Base-by-base conservation (phyloP, 2,329 filamentous ascomycete species). In the Aspergillus cejpii region DNA sequence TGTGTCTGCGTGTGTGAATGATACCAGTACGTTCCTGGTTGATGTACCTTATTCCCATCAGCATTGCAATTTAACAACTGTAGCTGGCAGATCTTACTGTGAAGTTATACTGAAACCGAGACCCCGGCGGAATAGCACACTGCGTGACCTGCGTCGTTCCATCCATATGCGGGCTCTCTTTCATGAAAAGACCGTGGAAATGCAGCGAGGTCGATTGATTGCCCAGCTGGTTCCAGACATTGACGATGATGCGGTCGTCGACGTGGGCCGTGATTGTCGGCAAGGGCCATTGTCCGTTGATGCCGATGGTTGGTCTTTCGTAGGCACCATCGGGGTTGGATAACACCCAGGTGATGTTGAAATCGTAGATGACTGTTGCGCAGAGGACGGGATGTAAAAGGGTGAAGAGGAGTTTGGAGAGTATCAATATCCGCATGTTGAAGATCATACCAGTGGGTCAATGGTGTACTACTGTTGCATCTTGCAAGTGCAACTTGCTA, bases 141-240 rank as follows among this genome's bases (percentile, higher is more conserved):
- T 86, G 84, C 0, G 78, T 83, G 4, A 86, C 74, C 27, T 78
- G 82, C 0, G 79, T 72, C 1, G 83, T 77, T 0, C 85, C 86
- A 56, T 91, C 85, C 81, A 87, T 86, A 45, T 75, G 74, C 47
- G 80, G 86, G 0, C 84, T 85, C 8, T 83, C 84, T 53, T 86
- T 86, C 59, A 88, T 84, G 58, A 80, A 87, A 50, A 91, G 74
- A 12, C 86, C 86, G 54, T 91, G 86, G 62, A 85, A 90, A 60
- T 91, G 86, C 4, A 90, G 72, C 28, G 75, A 78, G 6, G 83
- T 84, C 10, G 75, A 77, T 53, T 77, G 63, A 52, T 88, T 85
- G 10, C 72, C 69, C 0, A 84, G 78, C 17, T 76, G 73, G 55
- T 91, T 91, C 53, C 79, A 69, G 40, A 88, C 73, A 24, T 85